phyloP scores from a whole-genome alignment of 495 filamentous ascomycete genomes.

The Choiromyces venosus region DNA sequence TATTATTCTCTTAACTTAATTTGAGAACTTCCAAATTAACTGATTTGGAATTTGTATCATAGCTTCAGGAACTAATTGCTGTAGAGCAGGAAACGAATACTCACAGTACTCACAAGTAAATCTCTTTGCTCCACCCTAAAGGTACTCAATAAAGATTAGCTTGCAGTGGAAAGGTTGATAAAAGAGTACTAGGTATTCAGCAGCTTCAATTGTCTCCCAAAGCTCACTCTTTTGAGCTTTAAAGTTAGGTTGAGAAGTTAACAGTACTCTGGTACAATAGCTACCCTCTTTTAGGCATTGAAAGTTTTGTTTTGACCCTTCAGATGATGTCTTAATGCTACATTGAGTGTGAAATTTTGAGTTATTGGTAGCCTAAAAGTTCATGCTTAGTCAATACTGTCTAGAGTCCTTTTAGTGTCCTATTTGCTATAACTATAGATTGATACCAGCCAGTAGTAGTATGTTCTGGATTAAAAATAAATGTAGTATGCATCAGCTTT shows the following conservation, averaged over 20 bases:
- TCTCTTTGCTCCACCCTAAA: background rate
- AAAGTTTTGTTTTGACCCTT: no score
- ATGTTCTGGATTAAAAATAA: no score
- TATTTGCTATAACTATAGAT: background rate
- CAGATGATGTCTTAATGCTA: background rate
- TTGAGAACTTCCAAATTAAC: background rate
- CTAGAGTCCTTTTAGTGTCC: background rate
- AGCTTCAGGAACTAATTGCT: background rate
- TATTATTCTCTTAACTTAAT: background rate
- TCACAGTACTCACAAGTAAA: background rate
- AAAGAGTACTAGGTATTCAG: background rate
- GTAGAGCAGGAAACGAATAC: background rate
- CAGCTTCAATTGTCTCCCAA: background rate
- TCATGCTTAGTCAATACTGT: background rate
- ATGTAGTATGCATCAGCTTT: no score
- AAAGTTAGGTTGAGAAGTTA: conserved; percentile 1
- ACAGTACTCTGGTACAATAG: background rate
- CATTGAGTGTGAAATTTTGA: background rate
- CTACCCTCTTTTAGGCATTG: background rate
- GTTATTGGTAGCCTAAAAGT: no score
- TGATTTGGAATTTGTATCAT: background rate
- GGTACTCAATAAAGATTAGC: conserved; percentile 7
- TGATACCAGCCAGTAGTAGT: background rate
- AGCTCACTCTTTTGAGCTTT: background rate
- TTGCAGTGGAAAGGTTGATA: conserved; percentile 10